phyloP scores from a whole-genome alignment of 2,329 filamentous ascomycete species.

The Xylariaceae sp. region DNA sequence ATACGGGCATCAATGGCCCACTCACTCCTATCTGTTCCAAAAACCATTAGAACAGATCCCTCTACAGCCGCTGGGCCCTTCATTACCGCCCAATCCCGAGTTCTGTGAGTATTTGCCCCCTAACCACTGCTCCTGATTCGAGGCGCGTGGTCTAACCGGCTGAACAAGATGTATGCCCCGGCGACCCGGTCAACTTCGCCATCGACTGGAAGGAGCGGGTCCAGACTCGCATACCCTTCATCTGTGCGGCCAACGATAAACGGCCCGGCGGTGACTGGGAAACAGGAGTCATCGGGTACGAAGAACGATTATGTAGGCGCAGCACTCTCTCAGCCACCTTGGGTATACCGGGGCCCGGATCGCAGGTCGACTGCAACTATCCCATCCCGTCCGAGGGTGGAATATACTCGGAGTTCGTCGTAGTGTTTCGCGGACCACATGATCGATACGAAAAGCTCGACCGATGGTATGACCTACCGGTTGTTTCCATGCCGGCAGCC shows the following conservation, averaged over 20 bases:
- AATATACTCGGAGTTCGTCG: slow-evolving; percentile 64
- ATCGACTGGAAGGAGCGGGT: slow-evolving; percentile 50
- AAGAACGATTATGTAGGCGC: slow-evolving; percentile 68
- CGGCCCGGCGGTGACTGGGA: slow-evolving; percentile 77
- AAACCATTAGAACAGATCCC: slow-evolving; percentile 44
- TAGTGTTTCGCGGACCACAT: slow-evolving; percentile 67
- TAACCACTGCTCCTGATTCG: not conserved
- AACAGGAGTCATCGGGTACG: slow-evolving; percentile 54
- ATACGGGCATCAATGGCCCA: slow-evolving; percentile 49
- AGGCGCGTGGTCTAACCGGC: slow-evolving; percentile 14
- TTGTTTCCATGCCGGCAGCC: slow-evolving; percentile 68
- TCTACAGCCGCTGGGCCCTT: slow-evolving; percentile 32
- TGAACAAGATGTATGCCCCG: slow-evolving; percentile 43
- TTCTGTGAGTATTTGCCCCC: slow-evolving; percentile 35
- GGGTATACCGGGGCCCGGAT: slow-evolving; percentile 51
- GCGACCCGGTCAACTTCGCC: slow-evolving; percentile 56
- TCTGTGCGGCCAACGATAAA: slow-evolving; percentile 72
- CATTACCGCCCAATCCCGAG: slow-evolving; percentile 36
- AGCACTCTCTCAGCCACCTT: slow-evolving; percentile 68
- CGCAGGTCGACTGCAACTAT: slow-evolving; percentile 50
- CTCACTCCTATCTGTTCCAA: slow-evolving; percentile 54
- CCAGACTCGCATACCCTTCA: slow-evolving; percentile 52
- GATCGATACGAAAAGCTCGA: slow-evolving; percentile 56
- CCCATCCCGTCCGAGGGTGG: slow-evolving; percentile 66
- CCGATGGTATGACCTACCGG: slow-evolving; percentile 56